Conservation (phyloP, 768 basidiomycete genomes). For the Trametes elegans region DNA sequence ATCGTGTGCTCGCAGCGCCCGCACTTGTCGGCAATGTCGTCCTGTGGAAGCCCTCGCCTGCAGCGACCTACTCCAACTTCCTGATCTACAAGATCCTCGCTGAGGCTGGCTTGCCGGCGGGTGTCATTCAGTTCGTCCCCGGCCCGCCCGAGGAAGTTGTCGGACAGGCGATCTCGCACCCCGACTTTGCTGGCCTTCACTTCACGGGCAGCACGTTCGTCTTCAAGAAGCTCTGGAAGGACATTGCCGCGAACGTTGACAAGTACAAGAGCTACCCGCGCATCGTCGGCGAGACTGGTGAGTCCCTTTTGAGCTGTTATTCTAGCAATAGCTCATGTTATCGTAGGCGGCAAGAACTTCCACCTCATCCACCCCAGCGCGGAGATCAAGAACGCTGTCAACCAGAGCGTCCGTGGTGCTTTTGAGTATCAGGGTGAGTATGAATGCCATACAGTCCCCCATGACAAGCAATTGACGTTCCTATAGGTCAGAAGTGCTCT, state of each 20-base stretch:
- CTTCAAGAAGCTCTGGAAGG: slow-evolving; percentile 96
- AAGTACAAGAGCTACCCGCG: slow-evolving; percentile 87
- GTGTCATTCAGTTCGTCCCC: slow-evolving; percentile 97
- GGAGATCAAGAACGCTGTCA: slow-evolving; percentile 84
- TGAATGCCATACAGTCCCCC: neutral
- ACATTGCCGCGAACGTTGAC: slow-evolving; percentile 87
- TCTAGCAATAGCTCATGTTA: neutral
- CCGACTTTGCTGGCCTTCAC: slow-evolving; percentile 83
- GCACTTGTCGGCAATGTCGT: slow-evolving; percentile 94
- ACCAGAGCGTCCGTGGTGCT: slow-evolving; percentile 82
- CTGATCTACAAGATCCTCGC: slow-evolving; percentile 85
- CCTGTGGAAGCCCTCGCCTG: slow-evolving; percentile 97
- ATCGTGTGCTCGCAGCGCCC: slow-evolving; percentile 69
- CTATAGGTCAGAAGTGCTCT: slow-evolving; percentile 90
- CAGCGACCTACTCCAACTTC: slow-evolving; percentile 94
- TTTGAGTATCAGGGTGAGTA: slow-evolving; percentile 91
- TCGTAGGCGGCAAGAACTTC: slow-evolving; percentile 89
- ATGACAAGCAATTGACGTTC: neutral
- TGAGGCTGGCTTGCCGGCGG: slow-evolving; percentile 92
- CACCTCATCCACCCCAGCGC: slow-evolving; percentile 89
- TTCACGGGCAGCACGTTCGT: slow-evolving; percentile 96
- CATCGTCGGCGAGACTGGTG: slow-evolving; percentile 93
- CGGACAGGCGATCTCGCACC: slow-evolving; percentile 75
- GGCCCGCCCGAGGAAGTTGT: slow-evolving; percentile 86
- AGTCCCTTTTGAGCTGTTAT: neutral